These are phyloP conservation scores for Xylaria sp. DNA, from an alignment of 495 filamentous ascomycete genomes.

Conservation along the genomic window DNA sequence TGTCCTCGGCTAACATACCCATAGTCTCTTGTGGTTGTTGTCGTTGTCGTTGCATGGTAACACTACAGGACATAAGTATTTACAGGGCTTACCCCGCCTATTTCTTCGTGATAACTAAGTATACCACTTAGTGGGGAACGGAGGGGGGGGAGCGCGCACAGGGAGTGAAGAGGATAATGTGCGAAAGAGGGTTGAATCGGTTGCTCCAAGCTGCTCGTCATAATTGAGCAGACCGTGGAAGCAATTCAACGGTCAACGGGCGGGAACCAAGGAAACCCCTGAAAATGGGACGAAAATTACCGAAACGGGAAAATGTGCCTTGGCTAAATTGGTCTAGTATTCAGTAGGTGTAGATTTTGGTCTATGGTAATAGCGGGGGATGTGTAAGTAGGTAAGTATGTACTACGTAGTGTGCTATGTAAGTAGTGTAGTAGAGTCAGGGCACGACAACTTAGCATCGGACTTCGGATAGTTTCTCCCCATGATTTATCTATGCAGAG, in stretches of 20 bases:
- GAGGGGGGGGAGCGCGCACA: too few species aligned
- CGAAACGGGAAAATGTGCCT: slow-evolving; percentile 17
- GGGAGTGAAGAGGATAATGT: background rate
- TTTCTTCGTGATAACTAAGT: background rate
- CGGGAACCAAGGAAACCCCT: slow-evolving; percentile 4
- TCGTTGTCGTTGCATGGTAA: slow-evolving; percentile 12
- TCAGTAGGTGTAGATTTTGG: background rate
- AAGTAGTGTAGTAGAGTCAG: background rate
- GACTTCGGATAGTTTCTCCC: background rate
- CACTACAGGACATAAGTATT: slow-evolving; percentile 10
- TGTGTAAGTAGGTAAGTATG: background rate
- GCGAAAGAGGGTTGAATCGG: slow-evolving; percentile 8
- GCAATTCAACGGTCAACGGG: slow-evolving; percentile 13
- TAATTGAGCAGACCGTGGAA: slow-evolving; percentile 3
- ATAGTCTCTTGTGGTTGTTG: slow-evolving; percentile 20
- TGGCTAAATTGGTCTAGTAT: background rate
- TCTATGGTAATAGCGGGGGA: slow-evolving; percentile 8
- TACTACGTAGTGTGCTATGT: too few species aligned
- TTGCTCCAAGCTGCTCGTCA: slow-evolving; percentile 22
- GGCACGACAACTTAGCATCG: background rate
- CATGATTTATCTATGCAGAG: slow-evolving; percentile 7
- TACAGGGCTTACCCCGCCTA: slow-evolving; percentile 12
- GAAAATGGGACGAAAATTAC: slow-evolving; percentile 11
- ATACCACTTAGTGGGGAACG: background rate
- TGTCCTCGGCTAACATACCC: slow-evolving; percentile 4